Evolutionary conservation across 805 yeast species (phyloP), one percentile per base, ranked within the genome.

Genomic region (Saccharomycopsis lassenensis): DNA sequence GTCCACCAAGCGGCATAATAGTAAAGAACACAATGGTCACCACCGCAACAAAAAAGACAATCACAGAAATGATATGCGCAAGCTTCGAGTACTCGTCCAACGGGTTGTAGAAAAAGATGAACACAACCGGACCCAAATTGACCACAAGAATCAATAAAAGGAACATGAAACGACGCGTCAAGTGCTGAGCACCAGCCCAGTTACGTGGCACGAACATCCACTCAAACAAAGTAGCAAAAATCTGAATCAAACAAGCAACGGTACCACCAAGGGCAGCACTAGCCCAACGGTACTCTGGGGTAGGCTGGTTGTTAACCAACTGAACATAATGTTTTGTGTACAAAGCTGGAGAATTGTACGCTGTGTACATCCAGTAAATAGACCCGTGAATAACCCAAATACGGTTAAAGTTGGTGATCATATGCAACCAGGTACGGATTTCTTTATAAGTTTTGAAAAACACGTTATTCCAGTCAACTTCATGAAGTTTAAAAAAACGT

Each of bases 131-230:
- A 48, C 78, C 93, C 54, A 89, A 65, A 61, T 89, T 91, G 45
- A 77, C 51, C 36, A 64, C 67, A 39, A 86, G 65, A 48, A 86
- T 72, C 35, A 72, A 47, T 37, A 78, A 48, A 56, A 89, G 61
- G 56, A 87, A 80, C 67, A 77, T 55, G 51, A 91, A 67, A 57
- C 98, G 79, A 63, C 95, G 84, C 25, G 85, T 65, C 55, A 91
- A 71, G 58, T 83, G 95, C 65, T 89, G 97, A 58, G 97, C 96
- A 62, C 99, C 98, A 24, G 97, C 94, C 97, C 97, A 91, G 50
- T 79, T 74, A 63, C 97, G 79, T 48, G 98, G 98, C 44, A 91
- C 97, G 52, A 86, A 91, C 56, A 77, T 66, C 95, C 95, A 89
- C 63, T 91, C 98, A 52, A 82, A 74, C 24, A 86, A 41, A 20